phyloP scores from a whole-genome alignment of 2,329 filamentous ascomycete species.

The Botrytis medusae region DNA sequence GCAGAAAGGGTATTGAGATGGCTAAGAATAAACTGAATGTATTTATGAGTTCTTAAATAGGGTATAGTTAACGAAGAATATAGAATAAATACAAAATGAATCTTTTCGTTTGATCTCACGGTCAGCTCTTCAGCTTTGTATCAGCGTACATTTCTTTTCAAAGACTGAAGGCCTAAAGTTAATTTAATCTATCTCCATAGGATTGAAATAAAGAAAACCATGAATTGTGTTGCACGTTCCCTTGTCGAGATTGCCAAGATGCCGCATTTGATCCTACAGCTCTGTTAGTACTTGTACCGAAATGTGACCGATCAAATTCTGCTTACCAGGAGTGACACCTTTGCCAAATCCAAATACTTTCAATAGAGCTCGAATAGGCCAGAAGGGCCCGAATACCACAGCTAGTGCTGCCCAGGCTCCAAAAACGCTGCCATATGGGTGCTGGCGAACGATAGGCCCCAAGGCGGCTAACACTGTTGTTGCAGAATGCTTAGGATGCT shows the following conservation, averaged over 20 bases:
- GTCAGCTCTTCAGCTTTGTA: not conserved
- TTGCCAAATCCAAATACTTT: conserved; percentile 18
- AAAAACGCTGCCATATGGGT: conserved; percentile 1
- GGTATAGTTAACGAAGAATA: not conserved
- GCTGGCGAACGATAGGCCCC: not conserved
- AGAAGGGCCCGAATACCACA: conserved; percentile 1
- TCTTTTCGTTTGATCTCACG: not conserved
- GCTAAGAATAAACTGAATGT: not conserved
- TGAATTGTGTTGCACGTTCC: conserved; percentile 13
- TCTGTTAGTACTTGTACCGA: not conserved
- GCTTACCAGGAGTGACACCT: conserved; percentile 1
- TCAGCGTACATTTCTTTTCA: not conserved
- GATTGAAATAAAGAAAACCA: conserved; percentile 16
- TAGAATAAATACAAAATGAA: not conserved
- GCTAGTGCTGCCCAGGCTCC: conserved; percentile 3
- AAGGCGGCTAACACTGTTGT: not conserved
- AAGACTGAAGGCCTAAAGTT: not conserved
- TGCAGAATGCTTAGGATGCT: conserved; percentile 6
- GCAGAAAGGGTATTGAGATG: not conserved
- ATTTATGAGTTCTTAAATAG: not conserved
- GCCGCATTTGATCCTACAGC: conserved; percentile 5
- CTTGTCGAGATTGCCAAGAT: conserved; percentile 9
- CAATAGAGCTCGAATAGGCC: conserved; percentile 10
- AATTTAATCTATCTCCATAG: not conserved
- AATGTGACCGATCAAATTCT: not conserved